A percentile compares a stretch with the other conserved stretches of the same genome.
Evolutionary conservation across 2,329 filamentous ascomycete genomes (phyloP).

Genomic region (Claviceps digitariae): DNA sequence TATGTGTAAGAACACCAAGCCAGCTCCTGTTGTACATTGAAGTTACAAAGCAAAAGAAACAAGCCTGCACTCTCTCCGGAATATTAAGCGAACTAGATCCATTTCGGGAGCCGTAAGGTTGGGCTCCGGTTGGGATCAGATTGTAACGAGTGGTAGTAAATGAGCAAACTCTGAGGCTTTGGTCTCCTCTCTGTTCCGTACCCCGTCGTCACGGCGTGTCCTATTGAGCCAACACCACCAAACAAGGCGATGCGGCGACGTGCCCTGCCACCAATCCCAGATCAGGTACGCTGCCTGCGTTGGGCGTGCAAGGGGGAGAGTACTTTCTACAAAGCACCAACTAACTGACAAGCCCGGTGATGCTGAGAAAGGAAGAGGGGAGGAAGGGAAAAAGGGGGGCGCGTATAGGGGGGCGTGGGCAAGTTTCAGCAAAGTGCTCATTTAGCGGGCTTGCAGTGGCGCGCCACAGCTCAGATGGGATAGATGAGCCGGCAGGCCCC

Average conservation of each 20-base stretch:
- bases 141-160: conserved; percentile 19
- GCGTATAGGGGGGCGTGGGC: conserved; percentile 1
- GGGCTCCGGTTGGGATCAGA: conserved; percentile 15
- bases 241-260: conserved; percentile 9
- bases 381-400: not conserved
- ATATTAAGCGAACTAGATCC: conserved; percentile 5
- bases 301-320: conserved; percentile 9
- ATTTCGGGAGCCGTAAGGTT: conserved; percentile 10
- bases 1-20: conserved; percentile 16
- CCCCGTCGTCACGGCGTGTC: not conserved
- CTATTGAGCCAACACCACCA: not conserved
- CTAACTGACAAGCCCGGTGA: conserved; percentile 1
- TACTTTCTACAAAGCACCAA: not conserved
- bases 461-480: not conserved
- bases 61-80: conserved; percentile 2
- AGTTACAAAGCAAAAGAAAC: not conserved
- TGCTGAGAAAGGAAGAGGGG: not conserved
- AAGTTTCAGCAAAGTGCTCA: not conserved
- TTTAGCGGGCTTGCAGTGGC: conserved; percentile 1
- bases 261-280: conserved; percentile 7
- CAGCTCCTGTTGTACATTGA: conserved; percentile 1
- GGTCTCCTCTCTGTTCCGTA: conserved; percentile 4
- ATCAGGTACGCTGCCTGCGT: conserved; percentile 9
- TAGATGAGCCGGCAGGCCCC: not conserved
- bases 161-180: conserved; percentile 9